Percentiles rank a stretch among this genome's conserved stretches.
These are phyloP conservation scores for Colletotrichum navitas DNA, from an alignment of 2,329 filamentous ascomycete species.

Conservation along the genomic window DNA sequence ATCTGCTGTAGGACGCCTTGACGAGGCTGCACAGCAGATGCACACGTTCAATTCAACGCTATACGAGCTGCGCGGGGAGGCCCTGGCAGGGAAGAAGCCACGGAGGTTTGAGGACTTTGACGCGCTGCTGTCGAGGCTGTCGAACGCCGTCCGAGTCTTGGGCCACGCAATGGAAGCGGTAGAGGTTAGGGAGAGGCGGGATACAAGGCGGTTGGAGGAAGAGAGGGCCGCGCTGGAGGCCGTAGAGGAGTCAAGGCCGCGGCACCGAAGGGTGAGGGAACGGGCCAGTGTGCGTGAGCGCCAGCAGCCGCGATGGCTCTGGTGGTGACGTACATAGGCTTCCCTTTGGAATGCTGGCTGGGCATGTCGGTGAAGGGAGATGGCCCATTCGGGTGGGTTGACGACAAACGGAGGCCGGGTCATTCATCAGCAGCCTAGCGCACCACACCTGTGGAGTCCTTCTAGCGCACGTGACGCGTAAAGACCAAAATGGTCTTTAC, in stretches of 20 bases:
- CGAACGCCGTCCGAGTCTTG: not conserved
- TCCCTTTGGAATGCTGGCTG: too few species aligned
- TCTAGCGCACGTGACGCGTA: too few species aligned
- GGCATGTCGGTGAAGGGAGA: too few species aligned
- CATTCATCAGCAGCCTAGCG: too few species aligned
- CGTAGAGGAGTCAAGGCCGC: not conserved
- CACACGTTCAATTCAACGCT: conserved; percentile 3
- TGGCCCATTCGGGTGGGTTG: too few species aligned
- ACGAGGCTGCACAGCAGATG: not conserved
- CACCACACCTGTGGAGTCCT: too few species aligned
- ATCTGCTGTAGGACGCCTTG: not conserved
- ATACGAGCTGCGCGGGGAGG: not conserved
- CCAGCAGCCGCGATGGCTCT: not conserved
- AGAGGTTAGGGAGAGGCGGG: not conserved
- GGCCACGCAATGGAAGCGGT: not conserved
- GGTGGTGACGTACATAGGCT: not conserved
- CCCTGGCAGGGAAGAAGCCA: too few species aligned
- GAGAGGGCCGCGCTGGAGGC: not conserved
- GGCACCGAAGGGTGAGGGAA: not conserved
- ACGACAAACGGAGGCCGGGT: too few species aligned
- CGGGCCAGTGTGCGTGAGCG: not conserved
- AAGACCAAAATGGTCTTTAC: too few species aligned
- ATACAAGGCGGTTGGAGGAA: not conserved
- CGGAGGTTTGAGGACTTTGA: not conserved
- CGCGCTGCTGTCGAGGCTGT: not conserved